phyloP scores from a whole-genome alignment of 768 basidiomycete species.

The Lactarius pseudohatsudake region DNA sequence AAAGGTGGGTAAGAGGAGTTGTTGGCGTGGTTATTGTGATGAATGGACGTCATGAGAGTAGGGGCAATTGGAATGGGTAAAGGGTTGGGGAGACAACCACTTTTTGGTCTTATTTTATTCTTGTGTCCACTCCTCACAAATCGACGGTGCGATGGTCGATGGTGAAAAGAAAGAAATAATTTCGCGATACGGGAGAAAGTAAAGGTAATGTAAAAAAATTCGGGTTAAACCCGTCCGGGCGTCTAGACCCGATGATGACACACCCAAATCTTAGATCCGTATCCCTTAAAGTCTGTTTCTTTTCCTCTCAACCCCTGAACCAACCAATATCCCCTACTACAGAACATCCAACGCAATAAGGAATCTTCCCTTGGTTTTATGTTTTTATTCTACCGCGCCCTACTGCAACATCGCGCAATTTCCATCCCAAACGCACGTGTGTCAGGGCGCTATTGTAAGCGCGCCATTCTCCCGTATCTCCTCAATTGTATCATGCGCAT shows the following conservation, averaged over 20 bases:
- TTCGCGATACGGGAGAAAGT: not conserved
- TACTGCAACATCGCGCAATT: not conserved
- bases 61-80: not conserved
- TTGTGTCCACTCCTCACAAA: not conserved
- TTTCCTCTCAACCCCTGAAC: not conserved
- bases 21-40: not conserved
- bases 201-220: conserved; percentile 1
- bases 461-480: conserved; percentile 11
- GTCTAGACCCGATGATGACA: conserved; percentile 22
- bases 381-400: not conserved
- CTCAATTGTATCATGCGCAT: not conserved
- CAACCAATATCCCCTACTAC: not conserved
- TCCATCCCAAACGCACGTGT: conserved; percentile 20
- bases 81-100: conserved; percentile 6
- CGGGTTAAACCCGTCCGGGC: conserved; percentile 14
- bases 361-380: not conserved
- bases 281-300: conserved; percentile 24
- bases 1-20: conserved; percentile 4
- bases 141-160: not conserved
- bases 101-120: conserved; percentile 6
- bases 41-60: conserved; percentile 20
- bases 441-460: not conserved
- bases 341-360: not conserved
- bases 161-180: not conserved
- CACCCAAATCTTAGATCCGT: conserved; percentile 5